A percentile compares a stretch with the other conserved stretches of the same genome.
Evolutionary conservation across 2,329 filamentous ascomycete genomes (phyloP).

Genomic region (Botrytis fabae): DNA sequence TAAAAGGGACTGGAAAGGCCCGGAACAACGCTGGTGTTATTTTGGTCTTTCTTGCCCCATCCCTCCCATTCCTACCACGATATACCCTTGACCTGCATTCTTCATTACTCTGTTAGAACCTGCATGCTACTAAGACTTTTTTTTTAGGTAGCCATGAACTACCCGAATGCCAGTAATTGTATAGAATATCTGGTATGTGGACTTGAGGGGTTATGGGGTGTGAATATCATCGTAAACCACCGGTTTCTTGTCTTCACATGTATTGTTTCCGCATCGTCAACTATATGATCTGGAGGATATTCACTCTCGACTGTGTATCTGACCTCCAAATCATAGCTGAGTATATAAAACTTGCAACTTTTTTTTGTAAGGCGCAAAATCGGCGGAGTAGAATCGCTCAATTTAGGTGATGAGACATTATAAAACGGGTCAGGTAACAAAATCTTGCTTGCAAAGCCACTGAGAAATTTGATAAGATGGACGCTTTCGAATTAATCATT

Average conservation of each 20-base stretch:
- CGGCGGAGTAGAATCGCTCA: neutral
- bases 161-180: too few relatives aligned
- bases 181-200: too few relatives aligned
- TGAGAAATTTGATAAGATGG: neutral
- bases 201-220: neutral
- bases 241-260: too few relatives aligned
- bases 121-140: neutral
- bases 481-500: neutral
- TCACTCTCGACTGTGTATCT: neutral
- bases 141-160: neutral
- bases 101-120: neutral
- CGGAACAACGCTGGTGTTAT: neutral
- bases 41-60: neutral
- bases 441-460: neutral
- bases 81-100: neutral
- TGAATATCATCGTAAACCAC: neutral
- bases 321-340: neutral
- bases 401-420: neutral
- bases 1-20: neutral
- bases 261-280: neutral
- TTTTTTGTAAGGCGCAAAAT: neutral
- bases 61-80: neutral
- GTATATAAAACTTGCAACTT: neutral
- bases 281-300: neutral
- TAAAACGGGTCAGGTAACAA: neutral